Evolutionary conservation across 768 basidiomycete species (phyloP).

Genomic region (Mycena vulgaris): DNA sequence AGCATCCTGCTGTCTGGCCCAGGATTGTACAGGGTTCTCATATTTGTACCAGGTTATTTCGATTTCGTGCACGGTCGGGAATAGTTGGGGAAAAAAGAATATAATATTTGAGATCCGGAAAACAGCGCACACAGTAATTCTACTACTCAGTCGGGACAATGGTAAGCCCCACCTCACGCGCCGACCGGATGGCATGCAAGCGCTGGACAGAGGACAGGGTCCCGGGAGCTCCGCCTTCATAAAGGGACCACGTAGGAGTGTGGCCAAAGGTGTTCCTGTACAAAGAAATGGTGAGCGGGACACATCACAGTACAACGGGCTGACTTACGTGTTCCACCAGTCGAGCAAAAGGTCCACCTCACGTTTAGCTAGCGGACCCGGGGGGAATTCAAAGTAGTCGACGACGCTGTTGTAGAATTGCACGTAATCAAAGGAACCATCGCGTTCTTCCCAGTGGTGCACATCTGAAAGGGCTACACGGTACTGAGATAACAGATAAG

Average conservation of each 20-base stretch:
- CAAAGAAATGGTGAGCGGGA: neutral
- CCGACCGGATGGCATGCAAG: neutral
- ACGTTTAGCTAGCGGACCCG: constrained; percentile 14
- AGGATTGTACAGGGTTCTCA: too few relatives aligned
- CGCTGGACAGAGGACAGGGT: neutral
- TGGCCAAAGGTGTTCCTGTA: neutral
- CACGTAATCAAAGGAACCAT: constrained; percentile 36
- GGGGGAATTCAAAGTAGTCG: constrained; percentile 33
- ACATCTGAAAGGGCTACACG: constrained; percentile 34
- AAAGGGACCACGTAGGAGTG: neutral
- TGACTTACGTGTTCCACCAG: constrained; percentile 4
- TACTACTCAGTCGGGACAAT: neutral
- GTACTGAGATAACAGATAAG: constrained; percentile 10
- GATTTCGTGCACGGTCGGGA: too few relatives aligned
- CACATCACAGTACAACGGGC: neutral
- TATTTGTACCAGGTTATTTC: too few relatives aligned
- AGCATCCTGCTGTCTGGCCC: too few relatives aligned
- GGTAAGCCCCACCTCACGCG: neutral
- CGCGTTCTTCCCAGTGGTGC: constrained; percentile 23
- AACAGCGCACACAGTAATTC: neutral
- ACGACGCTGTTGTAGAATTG: constrained; percentile 37
- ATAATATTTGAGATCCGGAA: neutral
- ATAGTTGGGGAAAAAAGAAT: neutral
- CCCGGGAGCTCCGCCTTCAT: neutral
- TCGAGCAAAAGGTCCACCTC: constrained; percentile 1